Conservation (phyloP, 352 stramenopile genomes). For the Aphanomyces euteiches region DNA sequence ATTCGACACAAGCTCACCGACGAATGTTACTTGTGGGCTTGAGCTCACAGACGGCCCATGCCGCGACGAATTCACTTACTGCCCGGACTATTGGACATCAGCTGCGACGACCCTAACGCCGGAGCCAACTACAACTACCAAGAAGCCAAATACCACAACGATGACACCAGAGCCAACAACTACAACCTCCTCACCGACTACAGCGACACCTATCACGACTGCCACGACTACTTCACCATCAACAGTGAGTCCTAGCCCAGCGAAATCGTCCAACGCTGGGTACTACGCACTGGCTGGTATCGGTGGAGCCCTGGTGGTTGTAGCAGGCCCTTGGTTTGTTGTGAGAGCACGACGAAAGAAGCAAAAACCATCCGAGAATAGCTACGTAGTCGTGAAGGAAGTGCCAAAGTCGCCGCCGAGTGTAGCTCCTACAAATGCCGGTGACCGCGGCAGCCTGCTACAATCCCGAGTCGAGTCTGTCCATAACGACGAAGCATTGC, state of each 20-base stretch:
- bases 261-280: background rate
- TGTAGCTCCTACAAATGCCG: background rate
- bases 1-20: background rate
- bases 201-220: background rate
- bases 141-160: background rate
- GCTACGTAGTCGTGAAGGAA: constrained; percentile 1
- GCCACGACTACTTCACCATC: background rate
- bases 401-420: background rate
- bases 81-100: background rate
- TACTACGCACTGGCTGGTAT: background rate
- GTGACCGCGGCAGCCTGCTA: background rate
- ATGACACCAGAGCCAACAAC: background rate
- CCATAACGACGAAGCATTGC: background rate
- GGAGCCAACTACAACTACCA: background rate
- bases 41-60: background rate
- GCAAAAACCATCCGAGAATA: constrained; percentile 6
- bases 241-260: background rate
- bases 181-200: background rate
- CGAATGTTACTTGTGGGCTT: background rate
- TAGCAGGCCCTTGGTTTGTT: background rate
- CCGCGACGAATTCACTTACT: background rate
- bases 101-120: background rate
- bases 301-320: background rate
- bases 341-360: background rate
- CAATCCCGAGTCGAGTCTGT: background rate